Percentiles rank a stretch among this genome's conserved stretches.
phyloP scores from a whole-genome alignment of 306 rosid species.

The Fragaria ananassa region DNA sequence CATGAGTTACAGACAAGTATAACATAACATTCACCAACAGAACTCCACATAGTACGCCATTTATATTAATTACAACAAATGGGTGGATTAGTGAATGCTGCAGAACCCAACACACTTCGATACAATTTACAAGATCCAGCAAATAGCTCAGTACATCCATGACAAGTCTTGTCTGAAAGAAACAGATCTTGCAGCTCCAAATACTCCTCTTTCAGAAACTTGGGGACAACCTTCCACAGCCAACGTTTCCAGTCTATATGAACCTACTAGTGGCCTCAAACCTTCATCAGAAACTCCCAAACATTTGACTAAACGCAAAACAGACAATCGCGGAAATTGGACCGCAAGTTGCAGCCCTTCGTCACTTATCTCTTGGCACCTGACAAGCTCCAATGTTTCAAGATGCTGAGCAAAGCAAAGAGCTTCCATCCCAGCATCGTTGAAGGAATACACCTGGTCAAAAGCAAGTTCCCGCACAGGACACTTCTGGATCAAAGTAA shows the following conservation, averaged over 20 bases:
- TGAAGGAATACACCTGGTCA: slow-evolving; percentile 81
- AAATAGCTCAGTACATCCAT: slow-evolving; percentile 65
- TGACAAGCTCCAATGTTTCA: slow-evolving; percentile 67
- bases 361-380: slow-evolving; percentile 85
- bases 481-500: slow-evolving; percentile 55
- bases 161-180: slow-evolving; percentile 78
- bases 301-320: slow-evolving; percentile 60
- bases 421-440: slow-evolving; percentile 80
- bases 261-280: slow-evolving; percentile 67
- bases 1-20: background rate
- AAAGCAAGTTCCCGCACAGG: slow-evolving; percentile 65
- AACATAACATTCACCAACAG: slow-evolving; percentile 3
- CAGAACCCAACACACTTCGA: background rate
- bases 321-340: slow-evolving; percentile 55
- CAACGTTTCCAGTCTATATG: slow-evolving; percentile 61
- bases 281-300: slow-evolving; percentile 86
- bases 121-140: background rate
- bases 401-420: slow-evolving; percentile 70
- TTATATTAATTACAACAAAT: background rate
- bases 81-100: slow-evolving; percentile 10
- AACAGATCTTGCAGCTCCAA: slow-evolving; percentile 64
- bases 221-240: slow-evolving; percentile 85
- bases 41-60: background rate
- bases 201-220: slow-evolving; percentile 72
- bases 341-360: slow-evolving; percentile 79